Evolutionary conservation across 2,329 filamentous ascomycete species (phyloP).

Genomic region (Byssoonygena ceratinophila): DNA sequence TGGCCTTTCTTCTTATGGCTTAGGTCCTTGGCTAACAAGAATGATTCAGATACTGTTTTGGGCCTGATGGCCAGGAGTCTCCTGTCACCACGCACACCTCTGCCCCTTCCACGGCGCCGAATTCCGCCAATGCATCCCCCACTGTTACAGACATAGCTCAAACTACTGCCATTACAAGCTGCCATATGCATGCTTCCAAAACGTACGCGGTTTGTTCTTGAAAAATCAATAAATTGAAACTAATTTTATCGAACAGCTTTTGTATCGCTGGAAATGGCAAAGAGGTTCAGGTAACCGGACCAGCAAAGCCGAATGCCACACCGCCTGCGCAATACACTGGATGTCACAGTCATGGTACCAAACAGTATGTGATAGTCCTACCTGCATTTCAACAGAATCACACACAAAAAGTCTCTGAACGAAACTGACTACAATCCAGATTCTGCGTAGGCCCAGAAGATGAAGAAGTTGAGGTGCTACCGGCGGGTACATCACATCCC

Average conservation of each 20-base stretch:
- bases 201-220: slow-evolving; percentile 28
- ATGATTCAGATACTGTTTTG: slow-evolving; percentile 21
- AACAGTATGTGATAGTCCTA: slow-evolving; percentile 38
- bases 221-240: not conserved
- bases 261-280: slow-evolving; percentile 29
- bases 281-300: slow-evolving; percentile 31
- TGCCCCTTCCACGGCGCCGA: slow-evolving; percentile 15
- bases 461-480: slow-evolving; percentile 49
- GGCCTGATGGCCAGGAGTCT: slow-evolving; percentile 24
- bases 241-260: slow-evolving; percentile 21
- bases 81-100: slow-evolving; percentile 20
- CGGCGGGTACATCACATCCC: slow-evolving; percentile 17
- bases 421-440: slow-evolving; percentile 29
- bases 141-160: slow-evolving; percentile 25
- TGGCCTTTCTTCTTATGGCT: slow-evolving; percentile 13
- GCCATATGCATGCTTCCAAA: slow-evolving; percentile 40
- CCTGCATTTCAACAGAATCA: no score
- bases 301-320: slow-evolving; percentile 46
- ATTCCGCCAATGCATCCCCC: slow-evolving; percentile 20
- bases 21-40: not conserved
- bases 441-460: slow-evolving; percentile 53
- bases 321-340: slow-evolving; percentile 52
- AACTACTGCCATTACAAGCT: slow-evolving; percentile 43
- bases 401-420: no score
- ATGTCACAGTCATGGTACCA: slow-evolving; percentile 52